Percentiles rank a stretch among this genome's conserved stretches.
phyloP scores from a whole-genome alignment of 1,284 basidiomycete species.

The Ceratorhiza oryzae-sativae region DNA sequence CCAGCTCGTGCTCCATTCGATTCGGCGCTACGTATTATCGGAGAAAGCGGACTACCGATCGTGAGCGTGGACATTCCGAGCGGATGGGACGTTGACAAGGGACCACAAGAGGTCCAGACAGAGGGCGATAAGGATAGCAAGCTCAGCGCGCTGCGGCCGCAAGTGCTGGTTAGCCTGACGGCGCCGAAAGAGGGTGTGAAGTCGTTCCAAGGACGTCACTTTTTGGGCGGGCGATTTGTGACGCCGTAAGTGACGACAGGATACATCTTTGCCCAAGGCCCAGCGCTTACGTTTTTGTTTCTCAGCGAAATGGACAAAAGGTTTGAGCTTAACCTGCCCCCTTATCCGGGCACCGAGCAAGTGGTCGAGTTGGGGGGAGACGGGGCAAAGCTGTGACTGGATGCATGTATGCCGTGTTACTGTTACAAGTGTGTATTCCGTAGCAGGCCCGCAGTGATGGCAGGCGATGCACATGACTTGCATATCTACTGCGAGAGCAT shows the following conservation, averaged over 20 bases:
- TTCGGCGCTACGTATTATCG: slow-evolving; percentile 71
- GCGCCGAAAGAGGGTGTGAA: slow-evolving; percentile 91
- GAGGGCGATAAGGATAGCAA: slow-evolving; percentile 43
- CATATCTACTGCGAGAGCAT: slow-evolving; percentile 28
- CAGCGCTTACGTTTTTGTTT: slow-evolving; percentile 16
- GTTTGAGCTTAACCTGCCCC: slow-evolving; percentile 76
- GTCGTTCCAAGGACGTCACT: slow-evolving; percentile 82
- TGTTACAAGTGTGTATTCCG: neutral
- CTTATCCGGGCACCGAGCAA: slow-evolving; percentile 78
- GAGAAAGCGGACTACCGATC: slow-evolving; percentile 72
- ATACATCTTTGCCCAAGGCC: neutral
- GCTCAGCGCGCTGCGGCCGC: slow-evolving; percentile 66
- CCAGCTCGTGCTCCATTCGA: slow-evolving; percentile 91
- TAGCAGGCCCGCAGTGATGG: slow-evolving; percentile 21
- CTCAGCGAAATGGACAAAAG: slow-evolving; percentile 76
- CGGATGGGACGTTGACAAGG: slow-evolving; percentile 94
- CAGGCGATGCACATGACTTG: slow-evolving; percentile 29
- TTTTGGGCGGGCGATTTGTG: slow-evolving; percentile 91
- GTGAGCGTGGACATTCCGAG: slow-evolving; percentile 93
- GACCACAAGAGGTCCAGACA: slow-evolving; percentile 51
- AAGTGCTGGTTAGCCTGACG: slow-evolving; percentile 88
- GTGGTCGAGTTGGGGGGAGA: slow-evolving; percentile 69
- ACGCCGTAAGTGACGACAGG: slow-evolving; percentile 66
- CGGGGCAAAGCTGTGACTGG: slow-evolving; percentile 2
- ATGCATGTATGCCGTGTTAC: slow-evolving; percentile 27